A percentile compares a stretch with the other conserved stretches of the same genome.
phyloP scores from a whole-genome alignment of 2,329 filamentous ascomycete species.

The Pseudogymnoascus sp. region DNA sequence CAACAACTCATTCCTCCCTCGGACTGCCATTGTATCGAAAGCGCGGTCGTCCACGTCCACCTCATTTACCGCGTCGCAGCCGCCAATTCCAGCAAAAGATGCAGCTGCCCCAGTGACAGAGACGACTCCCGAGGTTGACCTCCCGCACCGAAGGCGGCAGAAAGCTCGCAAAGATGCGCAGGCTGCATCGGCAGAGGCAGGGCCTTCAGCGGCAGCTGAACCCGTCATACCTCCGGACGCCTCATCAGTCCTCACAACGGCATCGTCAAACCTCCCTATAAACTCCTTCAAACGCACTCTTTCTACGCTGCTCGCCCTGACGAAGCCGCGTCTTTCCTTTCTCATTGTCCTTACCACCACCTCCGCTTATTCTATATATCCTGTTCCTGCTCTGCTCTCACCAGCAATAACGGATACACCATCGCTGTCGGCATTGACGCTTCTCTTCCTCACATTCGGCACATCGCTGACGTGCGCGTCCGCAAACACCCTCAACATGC shows the following conservation, averaged over 20 bases:
- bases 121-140: slow-evolving; percentile 13
- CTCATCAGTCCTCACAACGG: slow-evolving; percentile 49
- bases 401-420: slow-evolving; percentile 59
- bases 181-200: slow-evolving; percentile 20
- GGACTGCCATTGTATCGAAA: neutral
- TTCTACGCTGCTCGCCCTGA: slow-evolving; percentile 78
- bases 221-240: slow-evolving; percentile 39
- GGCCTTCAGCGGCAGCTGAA: slow-evolving; percentile 15
- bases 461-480: slow-evolving; percentile 84
- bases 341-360: slow-evolving; percentile 88
- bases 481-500: slow-evolving; percentile 95
- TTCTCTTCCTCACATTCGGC: slow-evolving; percentile 83
- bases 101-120: neutral
- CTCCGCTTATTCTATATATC: slow-evolving; percentile 86
- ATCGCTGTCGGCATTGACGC: slow-evolving; percentile 81
- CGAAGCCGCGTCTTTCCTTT: slow-evolving; percentile 90
- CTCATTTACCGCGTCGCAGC: neutral
- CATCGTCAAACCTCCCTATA: slow-evolving; percentile 43
- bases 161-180: slow-evolving; percentile 13
- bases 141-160: slow-evolving; percentile 29
- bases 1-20: slow-evolving; percentile 1
- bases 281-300: slow-evolving; percentile 57
- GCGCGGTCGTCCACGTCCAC: neutral
- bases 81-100: neutral
- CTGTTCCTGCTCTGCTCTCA: slow-evolving; percentile 76